phyloP scores from a whole-genome alignment of 345 rosid genomes.

The Bruguiera sexangula region DNA sequence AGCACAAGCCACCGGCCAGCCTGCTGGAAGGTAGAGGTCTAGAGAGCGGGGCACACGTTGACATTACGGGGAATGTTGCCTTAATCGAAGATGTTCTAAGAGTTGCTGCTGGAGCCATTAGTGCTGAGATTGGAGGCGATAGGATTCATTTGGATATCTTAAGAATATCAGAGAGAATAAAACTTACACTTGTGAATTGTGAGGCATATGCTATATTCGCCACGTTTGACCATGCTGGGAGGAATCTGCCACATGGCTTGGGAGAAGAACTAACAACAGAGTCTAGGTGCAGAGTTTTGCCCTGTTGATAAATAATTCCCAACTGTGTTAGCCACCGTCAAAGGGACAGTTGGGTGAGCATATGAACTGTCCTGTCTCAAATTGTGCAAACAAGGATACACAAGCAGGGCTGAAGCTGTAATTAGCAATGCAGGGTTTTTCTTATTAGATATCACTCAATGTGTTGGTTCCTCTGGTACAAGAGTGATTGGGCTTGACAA shows the following conservation, averaged over 20 bases:
- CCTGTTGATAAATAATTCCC: constrained; percentile 7
- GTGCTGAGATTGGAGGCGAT: constrained; percentile 60
- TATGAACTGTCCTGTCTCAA: neutral
- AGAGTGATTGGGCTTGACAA: neutral
- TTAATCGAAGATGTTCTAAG: constrained; percentile 62
- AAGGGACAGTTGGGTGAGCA: neutral
- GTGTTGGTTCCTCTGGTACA: neutral
- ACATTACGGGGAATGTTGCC: constrained; percentile 65
- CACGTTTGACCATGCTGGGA: neutral
- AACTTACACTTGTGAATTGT: constrained; percentile 34
- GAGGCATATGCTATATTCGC: neutral
- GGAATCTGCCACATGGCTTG: neutral
- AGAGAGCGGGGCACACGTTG: constrained; percentile 62
- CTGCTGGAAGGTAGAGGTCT: constrained; percentile 54
- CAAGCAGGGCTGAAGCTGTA: neutral
- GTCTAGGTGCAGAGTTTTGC: neutral
- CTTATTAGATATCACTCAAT: neutral
- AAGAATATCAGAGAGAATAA: constrained; percentile 48
- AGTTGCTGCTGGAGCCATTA: constrained; percentile 57
- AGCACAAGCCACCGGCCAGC: constrained; percentile 49
- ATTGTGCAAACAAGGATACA: neutral
- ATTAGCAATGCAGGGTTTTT: neutral
- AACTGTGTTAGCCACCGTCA: neutral
- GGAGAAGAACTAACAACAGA: constrained; percentile 11
- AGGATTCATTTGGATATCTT: constrained; percentile 48